A percentile compares a stretch with the other conserved stretches of the same genome.
Evolutionary conservation across 2,329 filamentous ascomycete genomes (phyloP).

Genomic region (Ceratocystis huliohia): DNA sequence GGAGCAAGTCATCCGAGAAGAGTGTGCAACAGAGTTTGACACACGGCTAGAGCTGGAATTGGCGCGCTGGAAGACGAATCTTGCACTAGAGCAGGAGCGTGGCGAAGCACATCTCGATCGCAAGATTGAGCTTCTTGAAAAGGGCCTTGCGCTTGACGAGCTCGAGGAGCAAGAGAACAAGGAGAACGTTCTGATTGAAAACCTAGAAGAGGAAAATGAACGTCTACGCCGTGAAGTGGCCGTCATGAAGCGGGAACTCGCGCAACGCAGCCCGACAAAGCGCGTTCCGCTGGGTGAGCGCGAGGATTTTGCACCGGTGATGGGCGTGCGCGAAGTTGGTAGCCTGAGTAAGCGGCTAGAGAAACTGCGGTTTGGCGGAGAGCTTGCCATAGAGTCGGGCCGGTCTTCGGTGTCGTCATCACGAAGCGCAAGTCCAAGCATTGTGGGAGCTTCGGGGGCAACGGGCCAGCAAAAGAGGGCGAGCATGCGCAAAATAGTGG

Average conservation of each 20-base stretch:
- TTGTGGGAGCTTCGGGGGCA: neutral
- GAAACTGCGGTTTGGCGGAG: constrained; percentile 11
- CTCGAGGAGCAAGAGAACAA: constrained; percentile 36
- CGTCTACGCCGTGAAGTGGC: constrained; percentile 52
- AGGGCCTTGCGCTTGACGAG: constrained; percentile 29
- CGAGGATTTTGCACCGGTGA: constrained; percentile 32
- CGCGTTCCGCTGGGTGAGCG: constrained; percentile 43
- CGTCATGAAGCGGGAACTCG: constrained; percentile 53
- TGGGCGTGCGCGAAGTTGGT: constrained; percentile 13
- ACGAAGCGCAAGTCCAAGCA: constrained; percentile 9
- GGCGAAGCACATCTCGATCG: constrained; percentile 76
- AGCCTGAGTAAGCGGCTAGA: constrained; percentile 16
- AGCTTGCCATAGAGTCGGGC: neutral
- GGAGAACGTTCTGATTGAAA: constrained; percentile 49
- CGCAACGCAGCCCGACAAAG: constrained; percentile 50
- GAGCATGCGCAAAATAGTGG: constrained; percentile 11
- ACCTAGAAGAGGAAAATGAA: constrained; percentile 60
- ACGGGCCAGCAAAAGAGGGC: constrained; percentile 6
- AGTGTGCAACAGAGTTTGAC: constrained; percentile 81
- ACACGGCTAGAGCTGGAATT: constrained; percentile 60
- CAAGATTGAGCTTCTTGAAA: constrained; percentile 59
- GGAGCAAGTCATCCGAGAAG: constrained; percentile 76
- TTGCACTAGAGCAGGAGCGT: constrained; percentile 66
- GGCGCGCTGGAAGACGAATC: constrained; percentile 64
- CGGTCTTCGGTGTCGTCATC: neutral